A percentile compares a stretch with the other conserved stretches of the same genome.
phyloP scores from a whole-genome alignment of 164 flowering plant species.

The Warburgia ugandensis region DNA sequence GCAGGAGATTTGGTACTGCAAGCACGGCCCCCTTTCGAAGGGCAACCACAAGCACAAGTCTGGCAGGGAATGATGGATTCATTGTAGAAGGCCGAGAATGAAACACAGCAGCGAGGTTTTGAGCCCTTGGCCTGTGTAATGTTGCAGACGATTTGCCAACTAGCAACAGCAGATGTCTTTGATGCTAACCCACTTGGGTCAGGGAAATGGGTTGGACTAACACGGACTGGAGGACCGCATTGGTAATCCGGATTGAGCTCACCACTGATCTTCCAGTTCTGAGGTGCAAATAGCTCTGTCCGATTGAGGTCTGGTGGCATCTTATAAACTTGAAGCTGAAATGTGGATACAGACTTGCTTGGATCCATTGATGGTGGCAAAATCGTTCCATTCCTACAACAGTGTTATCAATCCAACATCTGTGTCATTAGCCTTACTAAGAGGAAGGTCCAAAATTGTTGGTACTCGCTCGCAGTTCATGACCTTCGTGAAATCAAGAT shows the following conservation, averaged over 20 bases:
- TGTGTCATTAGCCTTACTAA: conserved; percentile 40
- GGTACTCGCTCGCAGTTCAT: conserved; percentile 58
- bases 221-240: conserved; percentile 63
- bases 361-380: conserved; percentile 61
- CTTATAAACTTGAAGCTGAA: conserved; percentile 59
- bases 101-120: conserved; percentile 73
- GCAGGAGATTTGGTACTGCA: conserved; percentile 48
- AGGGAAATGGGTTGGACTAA: conserved; percentile 50
- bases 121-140: conserved; percentile 39
- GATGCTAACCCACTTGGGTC: conserved; percentile 40
- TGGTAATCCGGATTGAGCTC: conserved; percentile 53
- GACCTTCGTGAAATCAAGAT: conserved; percentile 45
- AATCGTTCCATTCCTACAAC: conserved; percentile 64
- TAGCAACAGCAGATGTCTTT: conserved; percentile 39
- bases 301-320: conserved; percentile 62
- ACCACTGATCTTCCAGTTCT: conserved; percentile 60
- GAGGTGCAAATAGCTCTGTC: conserved; percentile 47
- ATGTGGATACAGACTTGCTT: conserved; percentile 46
- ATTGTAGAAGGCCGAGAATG: conserved; percentile 77
- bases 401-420: conserved; percentile 43
- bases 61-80: conserved; percentile 63
- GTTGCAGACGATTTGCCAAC: conserved; percentile 95
- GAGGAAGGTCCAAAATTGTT: conserved; percentile 57
- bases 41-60: conserved; percentile 78
- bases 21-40: conserved; percentile 23